phyloP scores from a whole-genome alignment of 176 grass and related monocot genomes.

The Puya raimondii region DNA sequence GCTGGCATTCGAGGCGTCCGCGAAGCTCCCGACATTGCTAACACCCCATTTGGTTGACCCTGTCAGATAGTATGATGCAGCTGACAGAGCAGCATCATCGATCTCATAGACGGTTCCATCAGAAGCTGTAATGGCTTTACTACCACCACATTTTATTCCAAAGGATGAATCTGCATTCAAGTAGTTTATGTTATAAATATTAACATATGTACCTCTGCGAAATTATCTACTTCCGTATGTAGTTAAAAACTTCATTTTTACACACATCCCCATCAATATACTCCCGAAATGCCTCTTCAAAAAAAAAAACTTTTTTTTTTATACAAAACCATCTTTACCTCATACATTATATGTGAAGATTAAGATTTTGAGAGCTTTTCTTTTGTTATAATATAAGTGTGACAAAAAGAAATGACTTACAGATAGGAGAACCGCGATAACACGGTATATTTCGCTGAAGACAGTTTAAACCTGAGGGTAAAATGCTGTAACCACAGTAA shows the following conservation, averaged over 20 bases:
- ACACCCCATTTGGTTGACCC: constrained; percentile 52
- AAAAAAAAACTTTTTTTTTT: too few relatives aligned
- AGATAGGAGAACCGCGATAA: constrained; percentile 42
- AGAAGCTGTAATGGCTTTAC: constrained; percentile 32
- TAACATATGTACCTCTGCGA: not conserved
- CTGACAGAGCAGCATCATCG: constrained; percentile 29
- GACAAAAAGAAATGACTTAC: constrained; percentile 24
- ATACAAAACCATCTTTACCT: too few relatives aligned
- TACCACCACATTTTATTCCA: constrained; percentile 57
- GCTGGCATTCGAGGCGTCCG: constrained; percentile 15
- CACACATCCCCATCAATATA: too few relatives aligned
- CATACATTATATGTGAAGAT: too few relatives aligned
- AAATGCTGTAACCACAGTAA: constrained; percentile 30
- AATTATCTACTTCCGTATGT: not conserved
- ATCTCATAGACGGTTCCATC: constrained; percentile 41
- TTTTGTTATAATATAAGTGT: not conserved
- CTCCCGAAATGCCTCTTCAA: too few relatives aligned
- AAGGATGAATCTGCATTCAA: constrained; percentile 49
- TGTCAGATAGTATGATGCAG: constrained; percentile 52
- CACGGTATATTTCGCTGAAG: constrained; percentile 55
- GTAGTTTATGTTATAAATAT: not conserved
- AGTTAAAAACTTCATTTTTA: too few relatives aligned
- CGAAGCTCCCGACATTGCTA: constrained; percentile 55
- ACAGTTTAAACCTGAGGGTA: constrained; percentile 48
- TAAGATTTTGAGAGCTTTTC: too few relatives aligned